Evolutionary conservation across 805 yeast genomes (phyloP), one percentile per base, ranked within the genome.

Genomic region (Wilhelminamyces savonicus): DNA sequence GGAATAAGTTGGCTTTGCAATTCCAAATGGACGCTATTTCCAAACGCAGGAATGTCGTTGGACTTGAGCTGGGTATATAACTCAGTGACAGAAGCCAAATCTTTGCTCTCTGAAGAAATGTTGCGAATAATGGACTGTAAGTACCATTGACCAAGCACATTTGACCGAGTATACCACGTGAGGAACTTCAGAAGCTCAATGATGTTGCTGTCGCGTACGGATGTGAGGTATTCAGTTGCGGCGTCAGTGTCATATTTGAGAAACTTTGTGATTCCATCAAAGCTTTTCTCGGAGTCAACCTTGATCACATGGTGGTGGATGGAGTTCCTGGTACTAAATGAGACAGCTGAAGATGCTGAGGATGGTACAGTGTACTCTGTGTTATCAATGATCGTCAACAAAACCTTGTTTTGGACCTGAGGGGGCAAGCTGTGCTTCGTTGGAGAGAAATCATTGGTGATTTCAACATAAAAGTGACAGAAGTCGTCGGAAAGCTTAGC

Each of bases 341-440:
- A 34, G 8, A 58, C 37, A 2, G 55, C 49, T 1, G 59, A 39
- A 4, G 45, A 31, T 32, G 59, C 66, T 2, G 53, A 38, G 5
- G 66, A 56, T 3, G 40, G 27, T 1, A 69, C 68, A 4, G 69
- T 41, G 31, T 48, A 62, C 26, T 61, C 66, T 3, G 38, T 27
- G 36, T 62, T 64, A 36, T 64, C 71, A 14, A 64, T 48, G 1
- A 64, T 40, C 2, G 58, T 59, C n/a, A 62, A 34, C 11, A 59
- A 31, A 13, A 58, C 45, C 23, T 54, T 50, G 25, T 47, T 43
- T 23, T 44, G 41, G 9, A 44, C 30, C 14, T 27, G 30, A n/a
- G 36, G 34, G 6, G 48, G 36, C 24, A 37, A 24, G 11, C 29
- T 25, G 21, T 35, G 40, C 21, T 37, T 29, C 16, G 35, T 30